Base-by-base conservation (phyloP, 768 basidiomycete species). In the Candolleomyces efflorescens region DNA sequence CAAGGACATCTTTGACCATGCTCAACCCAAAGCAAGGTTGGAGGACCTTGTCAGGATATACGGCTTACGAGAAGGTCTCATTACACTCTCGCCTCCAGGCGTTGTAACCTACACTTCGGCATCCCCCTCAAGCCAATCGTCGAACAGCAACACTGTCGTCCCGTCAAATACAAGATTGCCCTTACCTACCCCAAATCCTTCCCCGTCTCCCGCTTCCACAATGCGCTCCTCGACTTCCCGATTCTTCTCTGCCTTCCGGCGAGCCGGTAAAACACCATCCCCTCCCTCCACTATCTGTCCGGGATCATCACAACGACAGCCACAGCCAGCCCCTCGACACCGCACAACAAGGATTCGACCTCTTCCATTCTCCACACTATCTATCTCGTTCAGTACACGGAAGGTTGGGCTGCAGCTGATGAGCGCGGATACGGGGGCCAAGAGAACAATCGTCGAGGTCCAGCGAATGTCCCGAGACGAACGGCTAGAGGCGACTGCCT, bases 1-100 rank as follows among this genome's bases (percentile, higher is more conserved):
- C 75, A 84, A 83, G 59, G 91, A 92, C 64, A 71, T 93, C 23
- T 92, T 93, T 67, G 87, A 89, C 61, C 79, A 88, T 54, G 79
- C 76, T 62, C 88, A 93, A 71, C 91, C 91, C 5, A 81, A 83
- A 50, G 81, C 83, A 26, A 74, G 91, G 20, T 67, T 88, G n/a
- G 91, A 93, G 69, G 91, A 93, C 67, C 77, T 93, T 38, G 77
- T 92, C 9, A 63, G 80, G 38, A 62, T 69, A 2, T 77, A 76
- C 57, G 79, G 78, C 0, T 46, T 73, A 0, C 64, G 69, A 22
- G 70, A 76, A n/a, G 78, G 77, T 10, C 69, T 80, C 2, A 69
- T 80, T 18, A 65, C 64, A n/a, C 60, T 75, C 0, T 61, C 66
- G 15, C 22, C 60, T 26, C 59, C 49, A 13, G 56, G 55, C 20